Base-by-base conservation (phyloP, 2,329 filamentous ascomycete genomes). In the Diaporthe ampelina region DNA sequence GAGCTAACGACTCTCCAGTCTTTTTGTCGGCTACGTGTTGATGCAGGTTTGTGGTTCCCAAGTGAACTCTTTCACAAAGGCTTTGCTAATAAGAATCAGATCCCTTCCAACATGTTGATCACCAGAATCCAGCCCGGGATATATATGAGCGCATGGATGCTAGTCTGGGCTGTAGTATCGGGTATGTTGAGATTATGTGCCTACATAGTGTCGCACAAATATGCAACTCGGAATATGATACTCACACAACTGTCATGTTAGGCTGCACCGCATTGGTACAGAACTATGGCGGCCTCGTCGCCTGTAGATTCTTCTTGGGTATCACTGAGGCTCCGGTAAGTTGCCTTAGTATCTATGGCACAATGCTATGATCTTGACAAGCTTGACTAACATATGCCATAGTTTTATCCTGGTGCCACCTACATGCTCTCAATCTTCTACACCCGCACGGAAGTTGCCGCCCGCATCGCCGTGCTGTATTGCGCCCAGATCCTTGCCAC, bases 401-500 rank as follows among this genome's bases (percentile, higher is more conserved):
- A 65, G 61, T 69, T 84, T 50, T 83, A 82, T 69, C 81, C 80
- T 0, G 81, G 82, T 29, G 81, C 78, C 3, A 72, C 91, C 21
- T 92, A 89, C 81, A 90, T 89, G 73, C 84, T 92, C 11, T 84
- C 82, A 7, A 84, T 83, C 67, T 93, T 91, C 90, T 94, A 94
- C 78, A 93, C 91, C 0, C 86, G 91, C 26, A 90, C 90, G 77
- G 92, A 93, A 78, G 82, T 93, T 0, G 90, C 88, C 3, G 85
- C 91, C n/a, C 85, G 91, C 21, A 92, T 91, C 29, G 89, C 90
- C 15, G 85, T 92, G 11, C 84, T 84, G 0, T 84, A 88, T 73
- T 90, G 90, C 0, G 93, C 91, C 0, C 90, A 91, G 8, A 84
- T 94, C 15, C 86, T 94, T 8, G 91, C 90, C 0, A 91, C 91